Evolutionary conservation across 495 filamentous ascomycete genomes (phyloP).

Genomic region (Penicillium soppii): DNA sequence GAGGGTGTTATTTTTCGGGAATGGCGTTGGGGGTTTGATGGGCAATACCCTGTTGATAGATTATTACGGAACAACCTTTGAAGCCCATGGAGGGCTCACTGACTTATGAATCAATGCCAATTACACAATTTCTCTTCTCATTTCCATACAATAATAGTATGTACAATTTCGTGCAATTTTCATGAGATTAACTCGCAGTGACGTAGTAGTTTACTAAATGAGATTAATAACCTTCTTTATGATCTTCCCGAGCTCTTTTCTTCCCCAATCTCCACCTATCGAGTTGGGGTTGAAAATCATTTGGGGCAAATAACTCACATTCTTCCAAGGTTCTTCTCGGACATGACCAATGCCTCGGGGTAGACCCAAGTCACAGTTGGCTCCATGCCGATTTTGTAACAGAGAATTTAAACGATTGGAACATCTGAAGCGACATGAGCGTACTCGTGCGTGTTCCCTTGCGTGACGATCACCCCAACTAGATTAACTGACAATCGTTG

Average conservation of each 20-base stretch:
- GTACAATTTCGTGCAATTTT: no score
- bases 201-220: neutral
- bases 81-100: neutral
- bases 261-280: neutral
- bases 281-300: neutral
- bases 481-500: neutral
- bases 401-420: conserved; percentile 7
- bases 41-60: conserved; percentile 29
- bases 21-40: conserved; percentile 21
- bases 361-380: conserved; percentile 4
- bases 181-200: no score
- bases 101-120: conserved; percentile 6
- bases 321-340: neutral
- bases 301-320: neutral
- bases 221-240: neutral
- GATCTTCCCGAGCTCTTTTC: neutral
- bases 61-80: conserved; percentile 8
- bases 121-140: neutral
- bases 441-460: conserved; percentile 4
- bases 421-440: conserved; percentile 10
- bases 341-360: neutral
- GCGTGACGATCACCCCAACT: neutral
- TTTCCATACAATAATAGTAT: no score
- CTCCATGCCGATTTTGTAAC: conserved; percentile 8
- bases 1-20: conserved; percentile 18